A percentile compares a stretch with the other conserved stretches of the same genome.
phyloP scores from a whole-genome alignment of 164 flowering plant species.

The Brasenia schreberi region DNA sequence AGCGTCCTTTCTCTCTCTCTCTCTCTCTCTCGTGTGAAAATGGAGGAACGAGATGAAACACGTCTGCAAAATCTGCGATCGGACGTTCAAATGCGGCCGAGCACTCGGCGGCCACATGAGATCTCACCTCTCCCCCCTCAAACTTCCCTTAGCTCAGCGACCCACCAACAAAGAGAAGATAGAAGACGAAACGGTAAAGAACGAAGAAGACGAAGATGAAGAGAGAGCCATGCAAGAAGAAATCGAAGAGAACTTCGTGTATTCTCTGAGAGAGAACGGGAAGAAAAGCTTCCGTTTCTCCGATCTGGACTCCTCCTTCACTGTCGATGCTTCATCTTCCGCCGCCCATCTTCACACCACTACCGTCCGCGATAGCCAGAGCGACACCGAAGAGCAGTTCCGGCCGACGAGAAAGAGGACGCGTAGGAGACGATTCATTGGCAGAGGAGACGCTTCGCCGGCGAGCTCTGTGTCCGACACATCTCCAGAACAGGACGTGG shows the following conservation, averaged over 20 bases:
- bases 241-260: neutral
- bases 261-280: neutral
- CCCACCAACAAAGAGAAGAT: neutral
- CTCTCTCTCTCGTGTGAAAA: neutral
- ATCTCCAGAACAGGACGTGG: slow-evolving; percentile 26
- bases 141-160: neutral
- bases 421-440: neutral
- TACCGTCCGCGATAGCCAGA: neutral
- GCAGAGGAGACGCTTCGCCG: neutral
- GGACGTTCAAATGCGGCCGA: neutral
- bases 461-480: neutral
- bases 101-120: neutral
- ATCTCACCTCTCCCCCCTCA: neutral
- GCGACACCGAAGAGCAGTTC: neutral
- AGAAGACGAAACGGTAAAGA: neutral
- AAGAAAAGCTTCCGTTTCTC: slow-evolving; percentile 15
- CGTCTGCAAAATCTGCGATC: neutral
- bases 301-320: slow-evolving; percentile 52
- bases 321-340: slow-evolving; percentile 25
- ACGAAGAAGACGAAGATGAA: neutral
- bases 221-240: neutral
- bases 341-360: slow-evolving; percentile 5
- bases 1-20: too few relatives aligned
- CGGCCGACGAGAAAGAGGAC: neutral
- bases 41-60: neutral